These are phyloP conservation scores for Syzygium aqueum DNA, from an alignment of 345 rosid species.

Conservation along the genomic window DNA sequence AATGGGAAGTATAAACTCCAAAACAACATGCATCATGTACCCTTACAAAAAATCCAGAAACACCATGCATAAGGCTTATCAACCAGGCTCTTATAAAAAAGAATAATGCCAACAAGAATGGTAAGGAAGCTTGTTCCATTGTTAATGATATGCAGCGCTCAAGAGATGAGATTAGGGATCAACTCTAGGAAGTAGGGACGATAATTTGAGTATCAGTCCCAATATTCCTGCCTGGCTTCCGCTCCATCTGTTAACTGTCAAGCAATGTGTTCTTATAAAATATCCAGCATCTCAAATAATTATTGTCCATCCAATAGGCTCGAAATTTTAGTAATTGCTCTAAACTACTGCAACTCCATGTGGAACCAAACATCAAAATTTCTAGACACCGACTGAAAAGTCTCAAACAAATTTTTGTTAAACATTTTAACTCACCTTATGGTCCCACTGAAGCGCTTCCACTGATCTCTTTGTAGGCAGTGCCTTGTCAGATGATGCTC, in stretches of 20 bases:
- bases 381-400: background rate
- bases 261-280: background rate
- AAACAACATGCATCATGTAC: background rate
- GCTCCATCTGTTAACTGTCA: background rate
- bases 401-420: background rate
- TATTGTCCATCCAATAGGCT: background rate
- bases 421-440: background rate
- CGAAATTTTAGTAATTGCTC: background rate
- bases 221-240: background rate
- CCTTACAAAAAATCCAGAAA: background rate
- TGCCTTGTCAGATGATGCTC: background rate
- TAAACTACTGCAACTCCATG: background rate
- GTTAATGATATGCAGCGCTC: background rate
- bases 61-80: background rate
- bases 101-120: background rate
- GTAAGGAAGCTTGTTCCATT: background rate
- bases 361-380: background rate
- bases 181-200: background rate
- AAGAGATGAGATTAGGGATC: background rate
- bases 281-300: background rate
- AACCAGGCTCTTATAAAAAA: background rate
- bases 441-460: background rate
- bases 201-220: background rate
- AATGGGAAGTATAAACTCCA: background rate
- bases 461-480: conserved; percentile 3